Base-by-base conservation (phyloP, 139 green algal genomes). In the Chlamydomonas incerta region DNA sequence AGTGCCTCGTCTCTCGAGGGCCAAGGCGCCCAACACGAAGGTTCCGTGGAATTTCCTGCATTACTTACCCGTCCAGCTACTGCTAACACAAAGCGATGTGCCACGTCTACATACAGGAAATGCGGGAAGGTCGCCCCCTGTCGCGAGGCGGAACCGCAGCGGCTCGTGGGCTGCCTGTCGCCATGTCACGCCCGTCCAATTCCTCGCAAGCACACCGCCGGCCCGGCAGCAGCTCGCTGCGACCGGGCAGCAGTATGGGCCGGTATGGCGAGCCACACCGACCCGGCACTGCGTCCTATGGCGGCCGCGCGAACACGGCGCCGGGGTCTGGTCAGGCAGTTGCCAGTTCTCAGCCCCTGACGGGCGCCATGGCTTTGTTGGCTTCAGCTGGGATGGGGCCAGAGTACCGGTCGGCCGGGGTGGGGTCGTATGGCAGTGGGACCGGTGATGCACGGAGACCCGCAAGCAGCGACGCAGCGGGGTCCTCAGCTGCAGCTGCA, bases 91-190 rank as follows among this genome's bases (percentile, higher is more conserved):
- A n/a, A n/a, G n/a, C n/a, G n/a, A n/a, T n/a, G n/a, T n/a, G n/a
- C n/a, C n/a, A n/a, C n/a, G n/a, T n/a, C n/a, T n/a, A n/a, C n/a
- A n/a, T n/a, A 26, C 75, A 83, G 75, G 77, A 84, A 65, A 41
- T 84, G 47, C 77, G 46, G 0, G 65, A 74, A 29, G 77, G 77
- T 0, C 46, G 77, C n/a, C 77, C 77, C 20, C 41, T 84, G 14
- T 84, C 77, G 2, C 46, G 77, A 28, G 65, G 77, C 15, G 75
- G 75, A 4, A 73, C 29, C 62, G 37, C 75, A 28, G 26, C 41
- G 11, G 70, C 20, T 41, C 26, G 23, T 18, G 3, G 37, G 23
- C 60, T n/a, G 41, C 70, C 37, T 17, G 15, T 3, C 75, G 35
- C 26, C 37, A 29, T 41, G 10, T 10, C 52, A 6, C 73, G 29